A percentile compares a stretch with the other conserved stretches of the same genome.
Evolutionary conservation across 805 yeast genomes (phyloP).

Genomic region (Candida boidinii): DNA sequence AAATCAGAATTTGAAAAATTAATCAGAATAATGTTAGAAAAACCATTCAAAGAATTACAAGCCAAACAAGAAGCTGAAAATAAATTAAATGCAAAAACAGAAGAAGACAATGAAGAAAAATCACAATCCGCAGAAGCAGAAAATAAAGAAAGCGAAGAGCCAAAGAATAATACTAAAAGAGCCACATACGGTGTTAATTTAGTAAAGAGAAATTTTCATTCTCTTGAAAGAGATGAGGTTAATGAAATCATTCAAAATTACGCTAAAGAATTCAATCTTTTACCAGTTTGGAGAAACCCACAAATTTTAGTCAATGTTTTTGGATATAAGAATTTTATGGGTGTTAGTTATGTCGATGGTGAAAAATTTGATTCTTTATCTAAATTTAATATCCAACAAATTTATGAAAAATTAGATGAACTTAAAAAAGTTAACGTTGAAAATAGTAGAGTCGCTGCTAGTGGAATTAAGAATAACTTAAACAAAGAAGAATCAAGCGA

Average conservation of each 20-base stretch:
- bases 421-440: slow-evolving; percentile 3
- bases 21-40: slow-evolving; percentile 49
- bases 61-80: too few species aligned
- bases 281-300: slow-evolving; percentile 70
- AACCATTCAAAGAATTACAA: slow-evolving; percentile 57
- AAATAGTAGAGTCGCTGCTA: background rate
- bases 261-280: slow-evolving; percentile 51
- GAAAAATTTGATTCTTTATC: slow-evolving; percentile 46
- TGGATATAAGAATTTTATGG: slow-evolving; percentile 82
- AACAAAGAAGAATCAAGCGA: background rate
- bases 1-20: slow-evolving; percentile 57
- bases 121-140: too few species aligned
- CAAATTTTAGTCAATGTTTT: slow-evolving; percentile 78
- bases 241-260: slow-evolving; percentile 48
- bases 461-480: background rate
- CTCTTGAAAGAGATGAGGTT: slow-evolving; percentile 62
- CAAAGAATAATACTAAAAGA: slow-evolving; percentile 28
- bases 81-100: slow-evolving; percentile 8
- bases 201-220: slow-evolving; percentile 67
- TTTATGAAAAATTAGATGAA: slow-evolving; percentile 40
- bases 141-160: too few species aligned
- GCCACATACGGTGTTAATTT: slow-evolving; percentile 73
- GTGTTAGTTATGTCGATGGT: slow-evolving; percentile 68
- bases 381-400: slow-evolving; percentile 76
- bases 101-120: slow-evolving; percentile 12